These are phyloP conservation scores for Colletotrichum theobromicola DNA, from an alignment of 2,329 filamentous ascomycete genomes.

Conservation along the genomic window DNA sequence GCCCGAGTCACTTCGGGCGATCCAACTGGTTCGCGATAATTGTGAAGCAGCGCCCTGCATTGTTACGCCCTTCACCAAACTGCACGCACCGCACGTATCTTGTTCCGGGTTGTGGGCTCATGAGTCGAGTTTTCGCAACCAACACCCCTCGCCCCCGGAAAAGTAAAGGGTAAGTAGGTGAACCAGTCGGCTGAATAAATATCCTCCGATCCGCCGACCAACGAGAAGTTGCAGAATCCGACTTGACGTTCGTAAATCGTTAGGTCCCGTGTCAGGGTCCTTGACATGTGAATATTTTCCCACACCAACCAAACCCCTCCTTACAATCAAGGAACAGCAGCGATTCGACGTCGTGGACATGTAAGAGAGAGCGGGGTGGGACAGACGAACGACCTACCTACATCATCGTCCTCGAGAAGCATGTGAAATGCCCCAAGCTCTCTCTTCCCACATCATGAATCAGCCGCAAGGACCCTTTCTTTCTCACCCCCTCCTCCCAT, in stretches of 20 bases:
- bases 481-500: neutral
- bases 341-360: neutral
- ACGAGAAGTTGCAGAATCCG: neutral
- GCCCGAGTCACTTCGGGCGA: neutral
- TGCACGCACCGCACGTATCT: neutral
- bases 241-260: neutral
- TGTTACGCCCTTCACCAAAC: neutral
- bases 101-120: neutral
- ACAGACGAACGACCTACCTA: neutral
- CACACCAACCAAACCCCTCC: neutral
- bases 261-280: neutral
- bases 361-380: neutral
- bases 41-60: neutral
- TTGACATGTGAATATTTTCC: neutral
- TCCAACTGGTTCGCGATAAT: neutral
- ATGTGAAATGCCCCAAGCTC: constrained; percentile 4
- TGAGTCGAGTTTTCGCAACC: neutral
- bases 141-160: neutral
- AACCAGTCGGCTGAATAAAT: neutral
- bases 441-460: neutral
- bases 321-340: neutral
- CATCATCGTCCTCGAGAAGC: neutral
- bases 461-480: neutral
- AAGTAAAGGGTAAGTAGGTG: too few species aligned
- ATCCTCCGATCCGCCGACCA: neutral